These are phyloP conservation scores for Suhomyces sp. DNA, from an alignment of 805 yeast genomes.

Conservation along the genomic window DNA sequence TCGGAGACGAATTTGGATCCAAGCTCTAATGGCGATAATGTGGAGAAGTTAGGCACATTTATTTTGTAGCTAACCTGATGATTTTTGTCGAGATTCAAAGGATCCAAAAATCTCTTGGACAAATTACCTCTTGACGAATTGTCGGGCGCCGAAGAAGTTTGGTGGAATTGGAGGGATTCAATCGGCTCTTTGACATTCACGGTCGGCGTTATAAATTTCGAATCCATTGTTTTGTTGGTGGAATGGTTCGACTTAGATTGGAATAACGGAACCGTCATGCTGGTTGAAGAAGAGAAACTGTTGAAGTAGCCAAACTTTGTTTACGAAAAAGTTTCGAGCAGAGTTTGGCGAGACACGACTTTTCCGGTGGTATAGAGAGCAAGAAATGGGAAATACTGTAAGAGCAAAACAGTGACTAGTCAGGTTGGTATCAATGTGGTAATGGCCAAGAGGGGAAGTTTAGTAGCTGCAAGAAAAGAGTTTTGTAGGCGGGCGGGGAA, in stretches of 20 bases:
- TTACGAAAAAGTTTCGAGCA: slow-evolving; percentile 3
- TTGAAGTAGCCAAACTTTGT: not conserved
- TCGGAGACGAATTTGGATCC: slow-evolving; percentile 64
- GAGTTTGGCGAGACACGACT: slow-evolving; percentile 2
- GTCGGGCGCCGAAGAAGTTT: slow-evolving; percentile 13
- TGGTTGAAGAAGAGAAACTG: not conserved
- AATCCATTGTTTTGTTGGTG: not conserved
- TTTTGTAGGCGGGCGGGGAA: not conserved
- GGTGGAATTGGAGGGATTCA: slow-evolving; percentile 22
- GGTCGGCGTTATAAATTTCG: slow-evolving; percentile 33
- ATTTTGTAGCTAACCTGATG: slow-evolving; percentile 41
- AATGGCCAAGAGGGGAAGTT: not conserved
- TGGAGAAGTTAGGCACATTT: slow-evolving; percentile 48
- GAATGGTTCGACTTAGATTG: not conserved
- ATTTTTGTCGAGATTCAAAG: slow-evolving; percentile 32
- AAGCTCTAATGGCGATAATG: slow-evolving; percentile 51
- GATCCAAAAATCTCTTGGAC: slow-evolving; percentile 34
- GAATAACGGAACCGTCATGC: slow-evolving; percentile 4
- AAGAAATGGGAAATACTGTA: no score
- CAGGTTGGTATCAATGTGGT: not conserved
- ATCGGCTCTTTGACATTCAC: slow-evolving; percentile 24
- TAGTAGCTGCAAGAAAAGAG: no score
- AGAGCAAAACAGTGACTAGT: not conserved
- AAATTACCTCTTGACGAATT: slow-evolving; percentile 16
- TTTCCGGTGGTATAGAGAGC: not conserved